Evolutionary conservation across 331 rosid species (phyloP), one percentile per base, ranked within the genome.

Genomic region (Pyrus hybrid): DNA sequence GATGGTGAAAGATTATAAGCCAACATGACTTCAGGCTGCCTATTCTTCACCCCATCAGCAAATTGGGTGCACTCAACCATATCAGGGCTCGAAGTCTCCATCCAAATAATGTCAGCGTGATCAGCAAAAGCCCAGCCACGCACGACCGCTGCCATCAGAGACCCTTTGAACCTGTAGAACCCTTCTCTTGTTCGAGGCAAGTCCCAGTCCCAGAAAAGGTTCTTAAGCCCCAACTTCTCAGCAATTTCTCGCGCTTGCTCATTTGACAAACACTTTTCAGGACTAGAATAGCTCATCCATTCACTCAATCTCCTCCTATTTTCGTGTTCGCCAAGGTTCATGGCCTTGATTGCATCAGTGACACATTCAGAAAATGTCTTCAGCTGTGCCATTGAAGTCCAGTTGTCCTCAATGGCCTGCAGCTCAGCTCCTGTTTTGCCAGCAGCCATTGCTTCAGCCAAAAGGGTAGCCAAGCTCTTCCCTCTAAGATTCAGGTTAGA

Each of bases 151-250:
- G 97, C 97, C 53, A 69, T 54, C n/a, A 95, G 97, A 2, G 88
- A 92, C 5, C 97, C 97, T 86, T 87, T 62, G 76, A 92, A 95
- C 70, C 97, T 80, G 72, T 95, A 95, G 35, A 87, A 95, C n/a
- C 97, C 97, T 92, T 95, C 99, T 87, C 99, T 90, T 18, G 97
- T 95, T 81, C 99, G 81, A 7, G 96, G 86, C 80, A 92, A 86
- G 54, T 95, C 97, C 99, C 99, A 95, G 51, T 90, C 96, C 97
- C 99, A 95, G 77, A 90, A 92, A 3, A 92, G 82, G 72, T 87
- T 82, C 18, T 82, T 84, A 1, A 92, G 77, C 14, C 97, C 97
- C 58, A 95, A 32, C 21, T 75, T 85, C 47, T 87, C 93, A 17
- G 93, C 91, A 28, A 90, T 70, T 28, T 86, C 93, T 2, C 92